Conservation (phyloP, 176 grass and related monocot genomes). For the Neostapfia colusana region DNA sequence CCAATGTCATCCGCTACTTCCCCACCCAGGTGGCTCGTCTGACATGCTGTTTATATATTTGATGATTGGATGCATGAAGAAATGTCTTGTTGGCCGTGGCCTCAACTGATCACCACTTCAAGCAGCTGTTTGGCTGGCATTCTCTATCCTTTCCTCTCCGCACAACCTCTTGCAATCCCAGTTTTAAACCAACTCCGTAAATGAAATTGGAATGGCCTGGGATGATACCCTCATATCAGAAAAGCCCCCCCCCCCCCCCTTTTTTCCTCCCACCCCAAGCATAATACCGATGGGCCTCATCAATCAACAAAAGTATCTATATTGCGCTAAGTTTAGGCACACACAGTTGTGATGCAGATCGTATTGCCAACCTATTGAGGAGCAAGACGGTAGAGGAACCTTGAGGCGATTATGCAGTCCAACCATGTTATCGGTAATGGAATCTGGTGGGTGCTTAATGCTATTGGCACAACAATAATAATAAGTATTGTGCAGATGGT, state of each 20-base stretch:
- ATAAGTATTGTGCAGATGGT: background rate
- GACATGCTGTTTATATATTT: background rate
- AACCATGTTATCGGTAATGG: background rate
- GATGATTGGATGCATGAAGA: background rate
- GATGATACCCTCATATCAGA: too few relatives aligned
- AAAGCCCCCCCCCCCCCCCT: too few relatives aligned
- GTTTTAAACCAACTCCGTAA: background rate
- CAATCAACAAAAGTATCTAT: too few relatives aligned
- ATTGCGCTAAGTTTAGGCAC: background rate
- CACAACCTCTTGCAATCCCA: background rate
- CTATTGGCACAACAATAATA: background rate
- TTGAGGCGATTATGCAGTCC: too few relatives aligned
- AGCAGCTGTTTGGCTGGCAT: too few relatives aligned
- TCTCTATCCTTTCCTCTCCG: background rate
- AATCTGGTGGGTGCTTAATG: background rate
- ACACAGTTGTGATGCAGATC: background rate
- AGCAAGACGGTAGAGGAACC: too few relatives aligned
- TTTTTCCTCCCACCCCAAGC: too few relatives aligned
- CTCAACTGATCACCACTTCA: background rate
- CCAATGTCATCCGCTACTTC: conserved; percentile 95
- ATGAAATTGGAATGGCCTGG: conserved; percentile 7
- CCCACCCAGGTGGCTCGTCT: conserved; percentile 62
- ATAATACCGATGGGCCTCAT: too few relatives aligned
- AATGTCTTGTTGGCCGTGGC: background rate
- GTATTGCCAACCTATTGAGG: background rate